Percentiles rank a stretch among this genome's conserved stretches.
Conservation (phyloP, 345 rosid genomes). For the Heritiera fomes region DNA sequence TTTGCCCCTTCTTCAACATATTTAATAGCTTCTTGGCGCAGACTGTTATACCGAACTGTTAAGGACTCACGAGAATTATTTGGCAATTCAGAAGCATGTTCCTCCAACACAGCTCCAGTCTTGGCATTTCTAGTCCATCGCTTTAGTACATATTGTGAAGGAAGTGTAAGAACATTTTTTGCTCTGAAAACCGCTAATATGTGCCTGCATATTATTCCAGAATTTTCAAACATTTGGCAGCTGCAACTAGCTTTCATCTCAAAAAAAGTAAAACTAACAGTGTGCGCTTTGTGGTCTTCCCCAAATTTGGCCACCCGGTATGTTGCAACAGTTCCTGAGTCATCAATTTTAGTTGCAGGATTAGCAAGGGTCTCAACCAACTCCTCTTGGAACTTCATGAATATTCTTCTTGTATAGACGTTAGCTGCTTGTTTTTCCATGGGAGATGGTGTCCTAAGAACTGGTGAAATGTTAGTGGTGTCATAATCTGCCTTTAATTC, state of each 20-base stretch:
- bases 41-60: conserved; percentile 52
- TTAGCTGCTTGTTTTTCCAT: conserved; percentile 57
- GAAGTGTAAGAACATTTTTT: conserved; percentile 68
- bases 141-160: conserved; percentile 53
- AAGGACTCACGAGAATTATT: conserved; percentile 50
- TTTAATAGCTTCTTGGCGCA: conserved; percentile 60
- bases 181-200: conserved; percentile 61
- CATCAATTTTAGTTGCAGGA: conserved; percentile 45
- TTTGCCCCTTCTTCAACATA: conserved; percentile 57
- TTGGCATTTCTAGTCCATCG: conserved; percentile 69
- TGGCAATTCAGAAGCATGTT: conserved; percentile 36
- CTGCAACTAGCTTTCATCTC: conserved; percentile 65
- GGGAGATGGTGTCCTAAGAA: conserved; percentile 48
- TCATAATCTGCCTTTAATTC: conserved; percentile 52
- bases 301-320: conserved; percentile 59
- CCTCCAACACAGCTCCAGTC: conserved; percentile 47
- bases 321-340: conserved; percentile 38
- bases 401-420: conserved; percentile 41
- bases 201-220: conserved; percentile 65
- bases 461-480: conserved; percentile 41
- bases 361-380: conserved; percentile 48
- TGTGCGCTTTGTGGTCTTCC: conserved; percentile 54
- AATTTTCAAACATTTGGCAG: conserved; percentile 68
- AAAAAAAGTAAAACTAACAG: conserved; percentile 45
- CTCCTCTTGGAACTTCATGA: conserved; percentile 49